Evolutionary conservation across 1,139 yeast genomes (phyloP).

Genomic region (Sugiyamaella neomexicana): DNA sequence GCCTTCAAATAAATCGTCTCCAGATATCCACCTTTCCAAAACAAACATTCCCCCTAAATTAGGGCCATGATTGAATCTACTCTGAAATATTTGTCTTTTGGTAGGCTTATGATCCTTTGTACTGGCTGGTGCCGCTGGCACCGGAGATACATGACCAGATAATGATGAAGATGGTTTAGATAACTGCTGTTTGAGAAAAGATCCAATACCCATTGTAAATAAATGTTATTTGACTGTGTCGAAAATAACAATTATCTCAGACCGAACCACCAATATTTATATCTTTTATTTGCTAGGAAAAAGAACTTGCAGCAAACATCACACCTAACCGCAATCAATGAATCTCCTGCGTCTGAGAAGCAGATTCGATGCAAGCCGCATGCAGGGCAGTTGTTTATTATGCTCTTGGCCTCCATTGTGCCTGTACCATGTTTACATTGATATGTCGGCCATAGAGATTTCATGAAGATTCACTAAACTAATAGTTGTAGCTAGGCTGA

Average conservation of each 20-base stretch:
- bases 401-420: too few relatives aligned
- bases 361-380: neutral
- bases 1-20: conserved; percentile 48
- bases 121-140: conserved; percentile 38
- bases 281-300: neutral
- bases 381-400: neutral
- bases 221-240: neutral
- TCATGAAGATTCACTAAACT: too few relatives aligned
- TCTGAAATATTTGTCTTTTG: conserved; percentile 57
- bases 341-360: neutral
- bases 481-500: too few relatives aligned
- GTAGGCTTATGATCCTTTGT: conserved; percentile 44
- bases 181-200: conserved; percentile 6
- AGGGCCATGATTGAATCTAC: conserved; percentile 76
- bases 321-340: neutral
- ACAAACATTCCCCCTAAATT: conserved; percentile 85
- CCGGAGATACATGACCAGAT: conserved; percentile 6
- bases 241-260: neutral
- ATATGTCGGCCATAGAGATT: too few relatives aligned
- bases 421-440: too few relatives aligned
- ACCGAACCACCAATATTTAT: neutral
- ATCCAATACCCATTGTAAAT: conserved; percentile 10
- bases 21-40: conserved; percentile 59
- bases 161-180: conserved; percentile 3
- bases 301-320: neutral